Evolutionary conservation across 2,329 filamentous ascomycete genomes (phyloP).

Genomic region (Pezicula neosporulosa): DNA sequence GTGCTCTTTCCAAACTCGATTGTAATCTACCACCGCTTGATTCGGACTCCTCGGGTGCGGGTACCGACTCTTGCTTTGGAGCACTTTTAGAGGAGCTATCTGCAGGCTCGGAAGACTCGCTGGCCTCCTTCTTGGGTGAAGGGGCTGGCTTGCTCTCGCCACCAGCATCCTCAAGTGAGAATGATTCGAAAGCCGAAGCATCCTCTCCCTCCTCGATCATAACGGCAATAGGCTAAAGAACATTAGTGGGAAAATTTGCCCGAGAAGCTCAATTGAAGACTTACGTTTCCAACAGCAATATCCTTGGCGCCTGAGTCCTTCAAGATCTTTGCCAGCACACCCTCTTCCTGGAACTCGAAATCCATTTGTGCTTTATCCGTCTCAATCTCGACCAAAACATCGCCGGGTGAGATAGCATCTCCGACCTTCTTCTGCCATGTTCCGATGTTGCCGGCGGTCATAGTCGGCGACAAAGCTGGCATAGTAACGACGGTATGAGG

Average conservation of each 20-base stretch:
- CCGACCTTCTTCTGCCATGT: constrained; percentile 97
- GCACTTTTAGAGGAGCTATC: constrained; percentile 54
- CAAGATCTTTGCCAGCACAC: constrained; percentile 89
- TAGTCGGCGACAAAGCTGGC: constrained; percentile 96
- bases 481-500: constrained; percentile 95
- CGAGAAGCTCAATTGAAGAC: constrained; percentile 36
- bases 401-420: constrained; percentile 81
- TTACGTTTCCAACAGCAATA: constrained; percentile 87
- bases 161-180: constrained; percentile 85
- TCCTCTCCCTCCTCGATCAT: constrained; percentile 91
- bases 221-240: constrained; percentile 82
- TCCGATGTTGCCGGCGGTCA: constrained; percentile 95
- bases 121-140: constrained; percentile 62
- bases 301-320: constrained; percentile 94
- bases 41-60: constrained; percentile 65
- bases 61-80: constrained; percentile 62
- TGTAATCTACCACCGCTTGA: constrained; percentile 75
- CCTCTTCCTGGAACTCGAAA: constrained; percentile 99
- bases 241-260: constrained; percentile 21
- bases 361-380: constrained; percentile 99
- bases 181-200: constrained; percentile 82
- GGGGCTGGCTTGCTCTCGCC: constrained; percentile 68
- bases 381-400: constrained; percentile 97
- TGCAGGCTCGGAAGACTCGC: constrained; percentile 58
- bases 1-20: constrained; percentile 78